These are phyloP conservation scores for Flaveria robusta DNA, from an alignment of 129 eudicot species.

Conservation along the genomic window DNA sequence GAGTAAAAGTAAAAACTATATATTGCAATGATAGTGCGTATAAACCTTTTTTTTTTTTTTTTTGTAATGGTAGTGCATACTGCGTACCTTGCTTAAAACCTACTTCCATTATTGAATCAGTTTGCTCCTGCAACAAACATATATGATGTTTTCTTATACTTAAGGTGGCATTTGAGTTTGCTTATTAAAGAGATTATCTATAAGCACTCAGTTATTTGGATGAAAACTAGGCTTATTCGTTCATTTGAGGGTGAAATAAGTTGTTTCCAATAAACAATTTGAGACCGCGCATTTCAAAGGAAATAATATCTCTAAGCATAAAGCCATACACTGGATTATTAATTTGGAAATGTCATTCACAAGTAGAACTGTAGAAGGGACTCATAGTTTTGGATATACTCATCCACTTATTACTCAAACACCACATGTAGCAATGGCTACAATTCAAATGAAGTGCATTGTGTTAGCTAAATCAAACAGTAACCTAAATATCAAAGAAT, in stretches of 20 bases:
- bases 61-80: not conserved
- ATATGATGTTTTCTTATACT: not conserved
- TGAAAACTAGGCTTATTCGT: too few relatives aligned
- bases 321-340: too few relatives aligned
- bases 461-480: not conserved
- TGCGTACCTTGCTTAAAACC: not conserved
- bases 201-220: too few relatives aligned
- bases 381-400: not conserved
- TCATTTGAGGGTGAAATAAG: not conserved
- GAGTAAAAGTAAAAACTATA: too few relatives aligned
- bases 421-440: not conserved
- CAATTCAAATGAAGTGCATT: not conserved
- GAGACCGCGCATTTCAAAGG: not conserved
- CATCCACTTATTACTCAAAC: not conserved
- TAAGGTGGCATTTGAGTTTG: too few relatives aligned
- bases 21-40: not conserved
- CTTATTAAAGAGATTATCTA: too few relatives aligned
- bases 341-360: not conserved
- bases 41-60: not conserved
- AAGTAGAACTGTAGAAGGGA: not conserved
- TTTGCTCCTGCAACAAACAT: not conserved
- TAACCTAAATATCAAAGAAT: conserved; percentile 2
- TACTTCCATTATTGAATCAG: not conserved
- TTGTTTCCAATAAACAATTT: not conserved
- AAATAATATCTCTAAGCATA: not conserved